Conservation (phyloP, 768 basidiomycete genomes). For the Leccinum obscurum region DNA sequence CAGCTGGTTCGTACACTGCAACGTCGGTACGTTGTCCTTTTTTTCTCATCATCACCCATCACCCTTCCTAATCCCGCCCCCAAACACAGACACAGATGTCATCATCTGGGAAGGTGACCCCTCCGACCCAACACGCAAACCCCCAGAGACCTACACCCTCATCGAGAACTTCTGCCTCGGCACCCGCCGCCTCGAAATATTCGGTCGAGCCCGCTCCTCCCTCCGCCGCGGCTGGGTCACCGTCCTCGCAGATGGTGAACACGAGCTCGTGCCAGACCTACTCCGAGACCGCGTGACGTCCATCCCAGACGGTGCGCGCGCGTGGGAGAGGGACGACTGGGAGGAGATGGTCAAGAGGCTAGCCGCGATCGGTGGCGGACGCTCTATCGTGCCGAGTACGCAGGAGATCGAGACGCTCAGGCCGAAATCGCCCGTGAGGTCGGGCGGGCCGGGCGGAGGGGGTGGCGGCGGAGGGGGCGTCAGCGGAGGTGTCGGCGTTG, state of each 20-base stretch:
- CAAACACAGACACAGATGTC: constrained; percentile 83
- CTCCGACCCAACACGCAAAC: constrained; percentile 60
- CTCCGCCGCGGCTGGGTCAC: constrained; percentile 92
- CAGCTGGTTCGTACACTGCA: constrained; percentile 97
- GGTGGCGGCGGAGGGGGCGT: constrained; percentile 27
- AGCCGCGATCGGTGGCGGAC: constrained; percentile 44
- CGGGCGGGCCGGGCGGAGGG: constrained; percentile 22
- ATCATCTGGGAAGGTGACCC: constrained; percentile 95
- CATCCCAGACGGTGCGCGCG: constrained; percentile 32
- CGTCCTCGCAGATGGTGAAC: constrained; percentile 66
- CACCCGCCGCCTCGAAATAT: constrained; percentile 86
- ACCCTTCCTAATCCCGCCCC: not conserved
- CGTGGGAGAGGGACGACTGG: constrained; percentile 67
- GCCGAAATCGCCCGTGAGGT: constrained; percentile 78
- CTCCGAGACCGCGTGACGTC: constrained; percentile 31
- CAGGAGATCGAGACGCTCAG: constrained; percentile 81
- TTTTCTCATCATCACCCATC: not conserved
- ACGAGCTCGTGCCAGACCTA: constrained; percentile 46
- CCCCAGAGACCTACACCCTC: constrained; percentile 93
- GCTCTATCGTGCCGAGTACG: constrained; percentile 68
- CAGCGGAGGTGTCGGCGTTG: constrained; percentile 23
- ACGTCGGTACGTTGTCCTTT: constrained; percentile 67
- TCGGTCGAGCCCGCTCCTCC: constrained; percentile 66
- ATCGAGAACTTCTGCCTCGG: constrained; percentile 99
- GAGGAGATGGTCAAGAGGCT: constrained; percentile 60